These are phyloP conservation scores for Eimeria tenella DNA, from an alignment of 169 alveolate species.

Conservation along the genomic window DNA sequence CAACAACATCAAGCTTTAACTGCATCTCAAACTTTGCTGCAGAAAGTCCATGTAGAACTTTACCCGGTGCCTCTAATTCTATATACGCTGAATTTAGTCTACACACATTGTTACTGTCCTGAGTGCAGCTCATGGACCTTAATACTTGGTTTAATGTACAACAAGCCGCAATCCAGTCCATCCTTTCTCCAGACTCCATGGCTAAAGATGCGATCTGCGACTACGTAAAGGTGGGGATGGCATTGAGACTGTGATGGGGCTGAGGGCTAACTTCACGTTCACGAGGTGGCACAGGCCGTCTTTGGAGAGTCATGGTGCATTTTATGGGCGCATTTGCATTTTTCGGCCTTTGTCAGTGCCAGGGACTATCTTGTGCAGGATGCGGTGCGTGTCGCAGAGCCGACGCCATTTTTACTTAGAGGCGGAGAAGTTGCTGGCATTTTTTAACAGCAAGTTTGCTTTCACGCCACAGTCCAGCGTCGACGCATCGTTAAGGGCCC, in stretches of 20 bases:
- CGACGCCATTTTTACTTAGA: constrained; percentile 64
- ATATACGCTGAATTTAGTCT: background rate
- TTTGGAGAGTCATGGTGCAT: too few species aligned
- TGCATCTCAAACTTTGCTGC: background rate
- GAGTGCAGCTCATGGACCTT: constrained; percentile 46
- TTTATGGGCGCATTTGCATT: too few species aligned
- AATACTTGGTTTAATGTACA: constrained; percentile 53
- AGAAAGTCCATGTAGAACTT: background rate
- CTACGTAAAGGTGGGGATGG: constrained; percentile 48
- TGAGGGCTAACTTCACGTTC: background rate
- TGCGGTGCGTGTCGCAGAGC: constrained; percentile 42
- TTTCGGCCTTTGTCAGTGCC: too few species aligned
- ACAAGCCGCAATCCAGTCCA: constrained; percentile 54
- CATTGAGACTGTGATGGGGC: background rate
- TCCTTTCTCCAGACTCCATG: constrained; percentile 53
- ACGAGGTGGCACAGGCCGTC: too few species aligned
- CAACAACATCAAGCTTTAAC: background rate
- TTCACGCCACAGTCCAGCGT: constrained; percentile 4
- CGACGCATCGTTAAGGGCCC: constrained; percentile 41
- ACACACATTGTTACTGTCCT: background rate
- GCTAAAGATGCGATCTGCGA: constrained; percentile 58
- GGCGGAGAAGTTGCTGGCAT: constrained; percentile 48
- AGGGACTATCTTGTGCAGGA: background rate
- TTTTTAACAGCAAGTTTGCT: constrained; percentile 29
- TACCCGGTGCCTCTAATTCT: background rate